Conservation (phyloP, 2,329 filamentous ascomycete genomes). For the Didymella sp. region DNA sequence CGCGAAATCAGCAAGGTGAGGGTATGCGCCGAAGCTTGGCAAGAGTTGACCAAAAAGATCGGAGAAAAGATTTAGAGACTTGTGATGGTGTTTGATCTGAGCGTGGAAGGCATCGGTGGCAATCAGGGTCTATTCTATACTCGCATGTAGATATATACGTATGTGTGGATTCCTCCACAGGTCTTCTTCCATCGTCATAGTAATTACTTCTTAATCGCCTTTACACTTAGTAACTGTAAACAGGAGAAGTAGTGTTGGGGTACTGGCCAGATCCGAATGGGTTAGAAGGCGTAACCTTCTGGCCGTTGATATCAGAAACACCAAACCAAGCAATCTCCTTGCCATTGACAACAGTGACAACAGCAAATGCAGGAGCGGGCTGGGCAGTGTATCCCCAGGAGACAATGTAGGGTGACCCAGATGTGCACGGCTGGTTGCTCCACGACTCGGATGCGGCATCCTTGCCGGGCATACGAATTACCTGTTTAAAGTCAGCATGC, state of each 20-base stretch:
- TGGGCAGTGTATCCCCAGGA: slow-evolving; percentile 25
- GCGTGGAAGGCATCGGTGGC: background rate
- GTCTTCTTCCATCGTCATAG: background rate
- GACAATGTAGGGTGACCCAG: slow-evolving; percentile 15
- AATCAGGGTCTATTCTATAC: slow-evolving; percentile 3
- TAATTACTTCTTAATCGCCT: background rate
- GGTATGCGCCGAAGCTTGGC: too few species aligned
- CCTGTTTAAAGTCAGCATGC: too few species aligned
- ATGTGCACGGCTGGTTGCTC: slow-evolving; percentile 21
- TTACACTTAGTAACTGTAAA: slow-evolving; percentile 17
- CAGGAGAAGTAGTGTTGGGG: slow-evolving; percentile 14
- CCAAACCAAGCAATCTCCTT: slow-evolving; percentile 27
- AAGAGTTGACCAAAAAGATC: too few species aligned
- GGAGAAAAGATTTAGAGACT: too few species aligned
- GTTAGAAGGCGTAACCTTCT: slow-evolving; percentile 17
- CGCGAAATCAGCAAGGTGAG: too few species aligned
- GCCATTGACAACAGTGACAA: slow-evolving; percentile 23
- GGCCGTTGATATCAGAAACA: slow-evolving; percentile 24
- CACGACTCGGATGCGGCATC: slow-evolving; percentile 24
- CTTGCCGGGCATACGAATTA: slow-evolving; percentile 23
- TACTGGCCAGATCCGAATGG: slow-evolving; percentile 25
- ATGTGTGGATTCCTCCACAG: background rate
- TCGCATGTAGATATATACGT: background rate
- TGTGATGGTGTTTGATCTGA: background rate
- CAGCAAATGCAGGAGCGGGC: slow-evolving; percentile 22